phyloP scores from a whole-genome alignment of 1,284 basidiomycete genomes.

The Cutaneotrichosporon mucoides region DNA sequence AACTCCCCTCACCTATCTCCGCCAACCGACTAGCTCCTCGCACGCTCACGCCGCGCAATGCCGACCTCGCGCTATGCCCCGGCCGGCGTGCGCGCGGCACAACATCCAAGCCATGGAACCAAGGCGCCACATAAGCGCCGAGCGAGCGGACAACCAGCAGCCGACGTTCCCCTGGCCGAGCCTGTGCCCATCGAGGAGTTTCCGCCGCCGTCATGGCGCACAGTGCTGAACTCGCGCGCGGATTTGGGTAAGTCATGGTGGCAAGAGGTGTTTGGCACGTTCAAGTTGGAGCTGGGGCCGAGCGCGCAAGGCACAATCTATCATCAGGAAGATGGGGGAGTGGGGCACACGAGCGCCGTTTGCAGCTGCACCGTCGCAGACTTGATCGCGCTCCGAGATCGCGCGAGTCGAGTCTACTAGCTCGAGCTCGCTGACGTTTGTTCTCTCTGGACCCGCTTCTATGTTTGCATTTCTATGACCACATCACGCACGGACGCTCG shows the following conservation, averaged over 20 bases:
- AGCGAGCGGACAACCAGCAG: constrained; percentile 5
- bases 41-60: background rate
- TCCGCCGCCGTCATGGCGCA: constrained; percentile 44
- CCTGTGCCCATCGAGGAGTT: constrained; percentile 43
- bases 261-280: too few relatives aligned
- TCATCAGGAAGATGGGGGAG: background rate
- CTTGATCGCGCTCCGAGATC: background rate
- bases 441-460: background rate
- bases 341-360: too few relatives aligned
- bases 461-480: too few relatives aligned
- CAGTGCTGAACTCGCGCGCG: constrained; percentile 38
- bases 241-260: constrained; percentile 39
- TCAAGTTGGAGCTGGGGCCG: background rate
- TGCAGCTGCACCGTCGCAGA: too few relatives aligned
- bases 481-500: background rate
- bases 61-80: constrained; percentile 7
- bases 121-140: constrained; percentile 13
- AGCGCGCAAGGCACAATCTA: background rate
- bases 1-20: background rate
- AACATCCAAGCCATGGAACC: constrained; percentile 8
- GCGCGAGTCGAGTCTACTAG: too few relatives aligned
- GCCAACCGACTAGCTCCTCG: background rate
- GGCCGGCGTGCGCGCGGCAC: constrained; percentile 9
- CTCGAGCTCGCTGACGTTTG: background rate
- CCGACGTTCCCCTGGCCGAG: constrained; percentile 15